phyloP scores from a whole-genome alignment of 805 yeast species.

The Geotrichum ghanense region DNA sequence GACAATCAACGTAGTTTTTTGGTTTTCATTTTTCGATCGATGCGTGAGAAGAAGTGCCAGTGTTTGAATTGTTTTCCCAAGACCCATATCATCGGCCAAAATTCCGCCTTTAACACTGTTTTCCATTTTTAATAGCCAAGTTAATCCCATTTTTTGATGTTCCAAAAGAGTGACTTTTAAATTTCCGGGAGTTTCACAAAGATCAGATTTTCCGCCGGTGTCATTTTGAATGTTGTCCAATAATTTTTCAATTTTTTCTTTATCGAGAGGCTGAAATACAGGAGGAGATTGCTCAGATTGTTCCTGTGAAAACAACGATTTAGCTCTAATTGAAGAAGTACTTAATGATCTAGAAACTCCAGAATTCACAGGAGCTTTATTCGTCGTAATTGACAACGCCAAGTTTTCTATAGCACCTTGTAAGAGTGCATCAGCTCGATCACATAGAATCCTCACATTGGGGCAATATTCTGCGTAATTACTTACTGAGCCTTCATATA shows the following conservation, averaged over 20 bases:
- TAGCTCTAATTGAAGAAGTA: background rate
- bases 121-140: conserved; percentile 72
- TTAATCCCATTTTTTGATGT: conserved; percentile 78
- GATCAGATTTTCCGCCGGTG: conserved; percentile 42
- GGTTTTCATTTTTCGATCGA: conserved; percentile 11
- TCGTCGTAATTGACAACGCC: background rate
- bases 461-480: background rate
- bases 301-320: background rate
- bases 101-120: conserved; percentile 42
- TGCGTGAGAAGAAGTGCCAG: conserved; percentile 42
- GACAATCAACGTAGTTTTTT: conserved; percentile 54
- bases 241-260: conserved; percentile 26
- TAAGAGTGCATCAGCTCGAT: background rate
- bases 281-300: background rate
- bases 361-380: background rate
- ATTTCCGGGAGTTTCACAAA: conserved; percentile 22
- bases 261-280: conserved; percentile 7
- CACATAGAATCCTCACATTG: background rate
- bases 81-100: conserved; percentile 75
- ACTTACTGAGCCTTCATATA: background rate
- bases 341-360: background rate
- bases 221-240: conserved; percentile 43
- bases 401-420: background rate
- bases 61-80: conserved; percentile 67
- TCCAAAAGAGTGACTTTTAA: conserved; percentile 44